Percentiles rank a stretch among this genome's conserved stretches.
These are phyloP conservation scores for Fusarium virguliforme DNA, from an alignment of 2,329 filamentous ascomycete species.

Conservation along the genomic window DNA sequence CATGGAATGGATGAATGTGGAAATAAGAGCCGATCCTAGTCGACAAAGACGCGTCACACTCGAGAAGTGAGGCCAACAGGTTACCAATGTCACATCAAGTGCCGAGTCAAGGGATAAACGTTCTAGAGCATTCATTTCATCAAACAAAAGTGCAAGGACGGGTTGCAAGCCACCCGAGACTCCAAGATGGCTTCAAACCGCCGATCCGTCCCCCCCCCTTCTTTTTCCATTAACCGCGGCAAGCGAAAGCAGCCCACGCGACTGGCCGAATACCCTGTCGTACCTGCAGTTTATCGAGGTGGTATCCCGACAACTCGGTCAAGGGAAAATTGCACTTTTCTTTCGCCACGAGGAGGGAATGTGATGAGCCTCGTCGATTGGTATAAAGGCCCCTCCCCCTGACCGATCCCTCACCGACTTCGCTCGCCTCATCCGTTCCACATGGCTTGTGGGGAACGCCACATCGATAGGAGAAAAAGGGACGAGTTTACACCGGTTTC, in stretches of 20 bases:
- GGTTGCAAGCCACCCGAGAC: not conserved
- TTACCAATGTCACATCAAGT: not conserved
- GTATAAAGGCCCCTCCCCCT: not conserved
- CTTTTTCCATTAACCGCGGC: not conserved
- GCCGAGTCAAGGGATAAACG: too few species aligned
- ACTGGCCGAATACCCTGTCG: not conserved
- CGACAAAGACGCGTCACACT: not conserved
- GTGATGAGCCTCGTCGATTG: too few species aligned
- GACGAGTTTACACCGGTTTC: not conserved
- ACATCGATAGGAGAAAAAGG: not conserved
- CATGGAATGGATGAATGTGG: slow-evolving; percentile 3
- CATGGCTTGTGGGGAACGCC: slow-evolving; percentile 14
- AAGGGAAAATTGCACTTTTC: not conserved
- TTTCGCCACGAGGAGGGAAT: not conserved
- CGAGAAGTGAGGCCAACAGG: not conserved
- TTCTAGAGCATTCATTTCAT: not conserved
- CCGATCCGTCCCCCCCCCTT: slow-evolving; percentile 4
- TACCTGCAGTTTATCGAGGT: slow-evolving; percentile 19
- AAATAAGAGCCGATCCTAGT: slow-evolving; percentile 2
- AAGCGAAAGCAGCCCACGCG: not conserved
- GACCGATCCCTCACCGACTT: slow-evolving; percentile 8
- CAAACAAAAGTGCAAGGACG: not conserved
- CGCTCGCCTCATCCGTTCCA: not conserved
- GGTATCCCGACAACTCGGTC: slow-evolving; percentile 10
- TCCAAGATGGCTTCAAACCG: not conserved